Evolutionary conservation across 1,139 yeast genomes (phyloP).

Genomic region (Taphrina betulina): DNA sequence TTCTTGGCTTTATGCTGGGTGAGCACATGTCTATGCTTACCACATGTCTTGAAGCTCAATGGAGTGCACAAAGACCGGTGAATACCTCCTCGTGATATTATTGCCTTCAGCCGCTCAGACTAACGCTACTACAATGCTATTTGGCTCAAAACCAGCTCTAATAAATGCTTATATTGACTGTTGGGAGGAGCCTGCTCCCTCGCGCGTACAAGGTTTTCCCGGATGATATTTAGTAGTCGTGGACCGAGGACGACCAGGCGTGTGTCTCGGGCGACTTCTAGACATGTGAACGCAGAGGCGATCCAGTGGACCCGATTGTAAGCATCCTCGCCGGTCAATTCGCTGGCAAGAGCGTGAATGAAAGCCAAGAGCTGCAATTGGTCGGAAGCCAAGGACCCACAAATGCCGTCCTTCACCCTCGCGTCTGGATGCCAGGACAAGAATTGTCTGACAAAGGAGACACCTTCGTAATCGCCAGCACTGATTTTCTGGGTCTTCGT

Average conservation of each 20-base stretch:
- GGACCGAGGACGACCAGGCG: constrained; percentile 15
- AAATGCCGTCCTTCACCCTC: constrained; percentile 9
- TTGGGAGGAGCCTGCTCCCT: constrained; percentile 10
- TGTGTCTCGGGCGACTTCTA: constrained; percentile 1
- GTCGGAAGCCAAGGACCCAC: constrained; percentile 2
- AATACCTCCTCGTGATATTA: too few relatives aligned
- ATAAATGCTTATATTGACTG: constrained; percentile 5
- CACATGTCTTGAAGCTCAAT: too few relatives aligned
- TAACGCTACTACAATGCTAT: too few relatives aligned
- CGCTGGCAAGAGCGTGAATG: constrained; percentile 14
- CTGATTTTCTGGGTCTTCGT: constrained; percentile 10
- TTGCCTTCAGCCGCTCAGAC: too few relatives aligned
- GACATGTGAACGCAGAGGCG: constrained; percentile 1
- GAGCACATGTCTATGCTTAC: too few relatives aligned
- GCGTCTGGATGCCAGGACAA: constrained; percentile 20
- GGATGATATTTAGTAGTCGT: background rate
- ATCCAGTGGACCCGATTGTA: constrained; percentile 23
- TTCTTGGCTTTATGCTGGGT: too few relatives aligned
- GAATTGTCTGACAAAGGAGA: constrained; percentile 17
- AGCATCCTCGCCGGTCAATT: constrained; percentile 8
- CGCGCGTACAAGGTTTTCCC: constrained; percentile 1
- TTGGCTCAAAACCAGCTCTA: too few relatives aligned
- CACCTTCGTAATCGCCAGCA: constrained; percentile 11
- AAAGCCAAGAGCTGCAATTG: constrained; percentile 17
- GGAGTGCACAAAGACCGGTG: too few relatives aligned